Base-by-base conservation (phyloP, 352 stramenopile species). In the Phytophthora brassicae region DNA sequence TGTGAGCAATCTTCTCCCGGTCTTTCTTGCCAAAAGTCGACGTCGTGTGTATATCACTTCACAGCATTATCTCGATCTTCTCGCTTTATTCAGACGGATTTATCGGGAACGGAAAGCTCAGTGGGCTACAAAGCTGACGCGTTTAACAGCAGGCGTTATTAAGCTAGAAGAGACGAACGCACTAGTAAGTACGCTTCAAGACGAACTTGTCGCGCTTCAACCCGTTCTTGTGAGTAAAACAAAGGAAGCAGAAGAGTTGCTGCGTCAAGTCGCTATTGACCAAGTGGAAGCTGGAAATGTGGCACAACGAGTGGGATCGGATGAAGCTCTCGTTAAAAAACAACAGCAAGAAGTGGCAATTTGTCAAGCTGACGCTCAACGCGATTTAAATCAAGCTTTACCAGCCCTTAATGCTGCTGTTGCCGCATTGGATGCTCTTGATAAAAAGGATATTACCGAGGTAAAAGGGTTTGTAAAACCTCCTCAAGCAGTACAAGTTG, bases 21-120 rank as follows among this genome's bases (percentile, higher is more conserved):
- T 62, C 4, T 90, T 89, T 54, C 56, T 84, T 7, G 23, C 46
- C 2, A 36, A 68, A 11, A 74, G 44, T 28, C 68, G 76, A 38
- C 63, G 85, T 0, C 70, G 71, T 6, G 74, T 88, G 13, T 85
- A 83, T 50, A 63, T 90, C 17, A 93, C 84, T 6, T 93, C 90
- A 19, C 84, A 93, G 35, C 85, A 95, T 44, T 97, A 96, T 50
- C 72, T 98, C 13, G 91, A 97, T 51, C 60, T 98, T 13, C 93
- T 98, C 20, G 64, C 84, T 4, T 78, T 95, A 17, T 98, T 95
- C 23, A 55, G 86, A n/a, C 63, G 79, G 5, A 89, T 96, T 42
- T 80, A 96, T 42, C 44, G 29, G 0, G 77, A 89, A 19, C 86
- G 90, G 43, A 74, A 77, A 36, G 56, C 28, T 0, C 31, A 36